phyloP scores from a whole-genome alignment of 495 filamentous ascomycete species.

The Trichoderma erinaceum region DNA sequence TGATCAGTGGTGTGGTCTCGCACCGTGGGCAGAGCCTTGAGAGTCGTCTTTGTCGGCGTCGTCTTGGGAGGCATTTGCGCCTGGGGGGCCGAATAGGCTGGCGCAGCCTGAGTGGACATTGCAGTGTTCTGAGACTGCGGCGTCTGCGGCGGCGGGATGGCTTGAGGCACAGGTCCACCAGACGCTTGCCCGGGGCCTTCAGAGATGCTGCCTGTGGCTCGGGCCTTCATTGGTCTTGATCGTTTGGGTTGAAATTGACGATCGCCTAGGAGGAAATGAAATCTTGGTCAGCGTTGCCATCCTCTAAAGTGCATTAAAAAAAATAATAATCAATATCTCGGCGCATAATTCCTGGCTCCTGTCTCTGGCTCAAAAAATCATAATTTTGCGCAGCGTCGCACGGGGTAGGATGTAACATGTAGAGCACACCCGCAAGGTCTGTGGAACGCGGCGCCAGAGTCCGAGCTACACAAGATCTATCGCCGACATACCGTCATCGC shows the following conservation, averaged over 20 bases:
- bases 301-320: background rate
- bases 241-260: constrained; percentile 70
- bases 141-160: constrained; percentile 59
- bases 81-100: constrained; percentile 43
- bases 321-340: background rate
- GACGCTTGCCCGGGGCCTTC: constrained; percentile 47
- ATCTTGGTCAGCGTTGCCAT: background rate
- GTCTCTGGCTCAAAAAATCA: constrained; percentile 22
- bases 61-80: constrained; percentile 64
- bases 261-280: constrained; percentile 32
- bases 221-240: constrained; percentile 73
- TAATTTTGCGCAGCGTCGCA: constrained; percentile 31
- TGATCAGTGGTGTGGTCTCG: constrained; percentile 97
- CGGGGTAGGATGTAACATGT: constrained; percentile 26
- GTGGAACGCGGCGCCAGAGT: constrained; percentile 17
- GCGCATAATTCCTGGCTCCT: background rate
- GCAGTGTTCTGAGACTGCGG: constrained; percentile 69
- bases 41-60: constrained; percentile 80
- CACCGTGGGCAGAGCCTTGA: constrained; percentile 95
- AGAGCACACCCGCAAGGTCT: background rate
- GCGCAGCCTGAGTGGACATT: constrained; percentile 51
- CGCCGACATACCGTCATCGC: constrained; percentile 77
- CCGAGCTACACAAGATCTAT: constrained; percentile 34
- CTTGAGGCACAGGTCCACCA: constrained; percentile 42
- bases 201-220: constrained; percentile 39